Evolutionary conservation across 2,329 filamentous ascomycete genomes (phyloP).

Genomic region (Fusarium metavorans): DNA sequence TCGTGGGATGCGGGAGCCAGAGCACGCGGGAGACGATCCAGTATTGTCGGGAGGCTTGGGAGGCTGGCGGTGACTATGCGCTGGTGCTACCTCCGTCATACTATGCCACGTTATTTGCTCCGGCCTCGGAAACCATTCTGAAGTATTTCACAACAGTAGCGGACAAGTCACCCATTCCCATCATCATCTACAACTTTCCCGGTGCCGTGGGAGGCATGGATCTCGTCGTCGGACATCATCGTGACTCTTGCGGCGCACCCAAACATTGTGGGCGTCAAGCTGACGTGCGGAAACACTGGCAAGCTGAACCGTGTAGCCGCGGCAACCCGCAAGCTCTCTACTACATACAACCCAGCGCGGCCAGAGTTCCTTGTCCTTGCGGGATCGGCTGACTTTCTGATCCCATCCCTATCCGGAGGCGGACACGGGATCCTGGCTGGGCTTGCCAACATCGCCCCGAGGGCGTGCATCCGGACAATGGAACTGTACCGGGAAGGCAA

Average conservation of each 20-base stretch:
- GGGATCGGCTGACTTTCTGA: conserved; percentile 78
- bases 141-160: conserved; percentile 76
- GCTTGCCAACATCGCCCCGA: conserved; percentile 78
- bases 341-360: conserved; percentile 12
- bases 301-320: conserved; percentile 74
- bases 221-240: conserved; percentile 72
- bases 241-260: conserved; percentile 69
- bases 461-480: conserved; percentile 71
- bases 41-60: conserved; percentile 75
- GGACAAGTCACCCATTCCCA: conserved; percentile 70
- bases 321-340: conserved; percentile 61
- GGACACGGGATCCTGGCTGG: conserved; percentile 79
- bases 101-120: conserved; percentile 75
- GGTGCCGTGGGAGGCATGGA: conserved; percentile 74
- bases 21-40: conserved; percentile 80
- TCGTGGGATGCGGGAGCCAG: conserved; percentile 81
- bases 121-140: conserved; percentile 62
- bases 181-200: conserved; percentile 79
- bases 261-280: conserved; percentile 76
- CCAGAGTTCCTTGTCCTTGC: conserved; percentile 75
- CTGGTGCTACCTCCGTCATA: conserved; percentile 82
- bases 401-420: conserved; percentile 76
- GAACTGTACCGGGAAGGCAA: conserved; percentile 70
- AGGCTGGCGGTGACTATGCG: conserved; percentile 79
- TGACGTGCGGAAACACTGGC: conserved; percentile 78